Evolutionary conservation across 169 alveolate genomes (phyloP).

Genomic region (Perkinsus marinus): DNA sequence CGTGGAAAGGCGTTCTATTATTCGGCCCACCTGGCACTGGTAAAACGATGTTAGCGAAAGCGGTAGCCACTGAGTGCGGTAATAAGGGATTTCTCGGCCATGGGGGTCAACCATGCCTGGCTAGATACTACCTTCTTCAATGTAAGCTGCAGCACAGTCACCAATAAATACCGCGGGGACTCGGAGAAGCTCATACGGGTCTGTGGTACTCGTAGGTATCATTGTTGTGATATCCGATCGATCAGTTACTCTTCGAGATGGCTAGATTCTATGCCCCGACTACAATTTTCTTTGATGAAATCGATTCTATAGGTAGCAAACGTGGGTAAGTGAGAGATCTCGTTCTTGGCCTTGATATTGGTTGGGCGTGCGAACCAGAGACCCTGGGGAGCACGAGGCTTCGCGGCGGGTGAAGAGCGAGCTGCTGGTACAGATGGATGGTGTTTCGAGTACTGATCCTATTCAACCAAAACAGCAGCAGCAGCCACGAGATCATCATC

Average conservation of each 20-base stretch:
- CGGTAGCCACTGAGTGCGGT: slow-evolving; percentile 68
- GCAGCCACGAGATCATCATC: background rate
- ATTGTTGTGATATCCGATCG: background rate
- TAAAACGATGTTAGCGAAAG: slow-evolving; percentile 68
- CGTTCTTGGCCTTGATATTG: no score
- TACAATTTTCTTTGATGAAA: slow-evolving; percentile 68
- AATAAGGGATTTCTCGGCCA: slow-evolving; percentile 30
- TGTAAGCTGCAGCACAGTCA: slow-evolving; percentile 64
- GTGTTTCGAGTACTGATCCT: slow-evolving; percentile 10
- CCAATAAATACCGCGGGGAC: slow-evolving; percentile 70
- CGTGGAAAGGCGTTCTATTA: slow-evolving; percentile 69
- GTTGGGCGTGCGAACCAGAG: slow-evolving; percentile 41
- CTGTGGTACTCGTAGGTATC: slow-evolving; percentile 1
- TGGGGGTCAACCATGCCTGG: background rate
- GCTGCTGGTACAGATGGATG: slow-evolving; percentile 77
- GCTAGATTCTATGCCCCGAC: slow-evolving; percentile 73
- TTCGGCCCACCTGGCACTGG: slow-evolving; percentile 82
- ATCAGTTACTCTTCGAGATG: slow-evolving; percentile 59
- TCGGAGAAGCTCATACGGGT: slow-evolving; percentile 60
- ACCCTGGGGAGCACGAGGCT: slow-evolving; percentile 68
- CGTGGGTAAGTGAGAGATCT: slow-evolving; percentile 11
- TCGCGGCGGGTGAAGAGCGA: slow-evolving; percentile 71
- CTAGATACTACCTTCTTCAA: slow-evolving; percentile 37
- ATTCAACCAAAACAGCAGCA: background rate
- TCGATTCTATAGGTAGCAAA: slow-evolving; percentile 51